Conservation (phyloP, 2,329 filamentous ascomycete species). For the Onygenales sp. region DNA sequence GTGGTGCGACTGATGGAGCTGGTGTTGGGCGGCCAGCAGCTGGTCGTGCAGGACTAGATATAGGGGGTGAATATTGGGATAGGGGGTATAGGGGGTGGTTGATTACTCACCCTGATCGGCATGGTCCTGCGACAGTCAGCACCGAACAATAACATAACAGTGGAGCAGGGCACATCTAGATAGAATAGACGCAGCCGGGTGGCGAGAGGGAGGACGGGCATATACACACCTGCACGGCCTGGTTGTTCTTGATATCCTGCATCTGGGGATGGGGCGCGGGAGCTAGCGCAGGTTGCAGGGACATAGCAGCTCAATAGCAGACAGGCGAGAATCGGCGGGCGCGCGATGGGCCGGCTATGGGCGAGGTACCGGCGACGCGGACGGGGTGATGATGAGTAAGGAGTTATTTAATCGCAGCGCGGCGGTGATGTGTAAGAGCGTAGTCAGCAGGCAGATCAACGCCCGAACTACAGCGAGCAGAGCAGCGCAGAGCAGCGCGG, state of each 20-base stretch:
- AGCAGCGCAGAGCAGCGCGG: no score
- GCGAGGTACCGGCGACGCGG: not conserved
- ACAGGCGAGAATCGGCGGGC: not conserved
- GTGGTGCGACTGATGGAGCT: constrained; percentile 20
- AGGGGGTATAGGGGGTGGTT: not conserved
- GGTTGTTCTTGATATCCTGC: constrained; percentile 22
- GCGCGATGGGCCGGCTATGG: not conserved
- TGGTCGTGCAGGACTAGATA: constrained; percentile 52
- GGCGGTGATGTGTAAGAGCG: not conserved
- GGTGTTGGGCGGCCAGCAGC: constrained; percentile 42
- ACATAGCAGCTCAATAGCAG: not conserved
- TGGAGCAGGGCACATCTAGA: not conserved
- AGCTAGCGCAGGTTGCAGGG: constrained; percentile 39
- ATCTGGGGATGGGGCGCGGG: constrained; percentile 40
- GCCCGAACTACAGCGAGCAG: not conserved
- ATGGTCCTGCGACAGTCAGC: constrained; percentile 27
- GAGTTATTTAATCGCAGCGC: not conserved
- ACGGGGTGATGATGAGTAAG: not conserved
- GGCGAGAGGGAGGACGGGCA: not conserved
- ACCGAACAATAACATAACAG: not conserved
- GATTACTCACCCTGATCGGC: constrained; percentile 35
- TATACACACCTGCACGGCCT: constrained; percentile 46
- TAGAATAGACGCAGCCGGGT: not conserved
- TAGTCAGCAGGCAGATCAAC: not conserved
- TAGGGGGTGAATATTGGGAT: not conserved